Percentiles rank a stretch among this genome's conserved stretches.
phyloP scores from a whole-genome alignment of 148 eudicot genomes.

The Rhododendron mucronatum region DNA sequence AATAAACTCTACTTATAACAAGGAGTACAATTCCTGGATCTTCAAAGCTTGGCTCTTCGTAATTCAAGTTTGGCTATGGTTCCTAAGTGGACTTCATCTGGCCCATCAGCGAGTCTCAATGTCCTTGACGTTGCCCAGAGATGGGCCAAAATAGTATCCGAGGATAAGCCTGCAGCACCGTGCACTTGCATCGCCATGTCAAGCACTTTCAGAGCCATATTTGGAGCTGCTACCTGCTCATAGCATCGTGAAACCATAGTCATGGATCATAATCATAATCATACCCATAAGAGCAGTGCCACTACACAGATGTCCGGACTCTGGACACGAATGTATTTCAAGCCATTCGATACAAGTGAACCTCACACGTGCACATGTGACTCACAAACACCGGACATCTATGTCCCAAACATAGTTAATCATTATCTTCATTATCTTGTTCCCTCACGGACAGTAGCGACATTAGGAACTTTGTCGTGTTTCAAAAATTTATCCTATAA shows the following conservation, averaged over 20 bases:
- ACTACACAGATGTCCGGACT: background rate
- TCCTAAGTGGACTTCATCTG: slow-evolving; percentile 94
- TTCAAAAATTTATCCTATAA: background rate
- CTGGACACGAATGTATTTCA: background rate
- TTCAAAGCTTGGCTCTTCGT: slow-evolving; percentile 66
- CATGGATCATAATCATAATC: background rate
- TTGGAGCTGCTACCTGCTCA: slow-evolving; percentile 85
- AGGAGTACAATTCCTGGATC: background rate
- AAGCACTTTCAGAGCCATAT: slow-evolving; percentile 84
- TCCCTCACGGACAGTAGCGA: background rate
- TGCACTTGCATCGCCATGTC: slow-evolving; percentile 99
- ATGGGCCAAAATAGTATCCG: too few species aligned
- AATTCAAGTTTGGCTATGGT: slow-evolving; percentile 81
- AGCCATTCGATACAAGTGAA: background rate
- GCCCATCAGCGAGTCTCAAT: slow-evolving; percentile 97
- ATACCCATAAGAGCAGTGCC: background rate
- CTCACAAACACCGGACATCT: background rate
- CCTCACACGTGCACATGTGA: background rate
- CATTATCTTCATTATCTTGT: background rate
- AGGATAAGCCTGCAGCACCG: slow-evolving; percentile 85
- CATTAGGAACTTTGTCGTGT: background rate
- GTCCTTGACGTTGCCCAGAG: slow-evolving; percentile 91
- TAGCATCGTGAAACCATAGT: background rate
- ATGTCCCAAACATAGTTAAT: background rate
- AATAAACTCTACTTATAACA: background rate